Evolutionary conservation across 805 yeast genomes (phyloP), one percentile per base, ranked within the genome.

Genomic region (Candida pseudoglaebosa): DNA sequence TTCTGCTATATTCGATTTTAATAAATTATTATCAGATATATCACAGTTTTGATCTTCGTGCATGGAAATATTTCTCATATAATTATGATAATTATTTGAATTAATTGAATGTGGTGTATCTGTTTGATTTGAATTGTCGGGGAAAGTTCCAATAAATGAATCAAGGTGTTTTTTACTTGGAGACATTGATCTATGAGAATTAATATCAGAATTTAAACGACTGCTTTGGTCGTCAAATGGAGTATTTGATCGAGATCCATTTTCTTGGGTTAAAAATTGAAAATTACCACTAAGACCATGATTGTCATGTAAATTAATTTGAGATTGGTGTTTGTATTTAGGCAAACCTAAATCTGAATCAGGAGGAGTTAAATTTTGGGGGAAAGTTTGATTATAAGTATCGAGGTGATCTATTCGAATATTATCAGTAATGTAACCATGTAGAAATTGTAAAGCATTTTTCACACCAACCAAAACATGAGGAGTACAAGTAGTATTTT

Each of bases 391-490:
- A 12, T 28, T 34, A 8, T 22, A 37, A 12, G 19, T 29, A n/a
- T 32, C 12, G 15, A 6, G 43, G 10, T 34, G 37, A 9, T 28
- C 28, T 1, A 44, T 13, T 24, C 39, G 50, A 38, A 55, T 61
- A 43, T 59, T 56, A 29, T 76, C 80, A 37, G 71, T 46, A 3
- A 79, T 75, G 49, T 68, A 70, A n/a, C 77, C 67, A 48, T 75
- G 75, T 60, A 79, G 64, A 44, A 70, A 77, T 43, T 70, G 72
- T 35, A 79, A 58, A 1, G 81, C 72, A 32, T 61, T 62, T 49
- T 59, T 66, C 7, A 61, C 56, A 1, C 91, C 93, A 17, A 77
- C 80, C 28, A 84, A 59, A 2, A 82, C 76, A 58, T 84, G 93
- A 1, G 90, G 89, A 10, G 78, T 67, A 15, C 74, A 72, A 3